phyloP scores from a whole-genome alignment of 2,329 filamentous ascomycete genomes.

The Aureobasidium sp. region DNA sequence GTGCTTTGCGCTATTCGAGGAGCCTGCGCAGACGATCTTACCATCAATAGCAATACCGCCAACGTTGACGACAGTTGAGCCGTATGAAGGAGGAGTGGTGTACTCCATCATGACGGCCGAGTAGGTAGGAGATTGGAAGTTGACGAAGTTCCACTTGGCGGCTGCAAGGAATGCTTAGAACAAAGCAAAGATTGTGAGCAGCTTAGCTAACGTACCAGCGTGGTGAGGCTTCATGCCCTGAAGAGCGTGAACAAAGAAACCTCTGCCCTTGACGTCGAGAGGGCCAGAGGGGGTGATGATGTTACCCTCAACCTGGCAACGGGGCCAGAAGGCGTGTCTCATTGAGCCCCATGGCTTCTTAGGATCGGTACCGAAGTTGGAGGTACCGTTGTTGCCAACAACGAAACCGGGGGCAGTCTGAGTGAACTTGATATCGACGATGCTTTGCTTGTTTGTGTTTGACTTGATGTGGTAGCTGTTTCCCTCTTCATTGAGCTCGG shows the following conservation, averaged over 20 bases:
- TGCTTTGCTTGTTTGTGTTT: conserved; percentile 67
- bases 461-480: conserved; percentile 84
- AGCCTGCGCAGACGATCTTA: conserved; percentile 68
- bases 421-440: conserved; percentile 81
- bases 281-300: conserved; percentile 77
- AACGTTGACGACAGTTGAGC: conserved; percentile 73
- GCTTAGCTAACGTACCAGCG: conserved; percentile 50
- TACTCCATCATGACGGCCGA: conserved; percentile 94
- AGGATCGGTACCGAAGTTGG: conserved; percentile 79
- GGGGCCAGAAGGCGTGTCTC: conserved; percentile 91
- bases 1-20: conserved; percentile 60
- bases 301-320: conserved; percentile 71
- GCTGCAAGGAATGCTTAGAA: conserved; percentile 38
- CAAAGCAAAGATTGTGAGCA: neutral
- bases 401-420: conserved; percentile 73
- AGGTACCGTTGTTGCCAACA: conserved; percentile 75
- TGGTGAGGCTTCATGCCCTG: conserved; percentile 99
- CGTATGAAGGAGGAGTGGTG: conserved; percentile 89
- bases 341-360: conserved; percentile 84
- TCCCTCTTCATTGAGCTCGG: conserved; percentile 81
- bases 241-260: conserved; percentile 74
- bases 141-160: conserved; percentile 84
- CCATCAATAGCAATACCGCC: conserved; percentile 75
- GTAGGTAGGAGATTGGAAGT: conserved; percentile 81
- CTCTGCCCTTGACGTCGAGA: conserved; percentile 73